These are phyloP conservation scores for Arachis hypogaea DNA, from an alignment of 306 rosid species.

Conservation along the genomic window DNA sequence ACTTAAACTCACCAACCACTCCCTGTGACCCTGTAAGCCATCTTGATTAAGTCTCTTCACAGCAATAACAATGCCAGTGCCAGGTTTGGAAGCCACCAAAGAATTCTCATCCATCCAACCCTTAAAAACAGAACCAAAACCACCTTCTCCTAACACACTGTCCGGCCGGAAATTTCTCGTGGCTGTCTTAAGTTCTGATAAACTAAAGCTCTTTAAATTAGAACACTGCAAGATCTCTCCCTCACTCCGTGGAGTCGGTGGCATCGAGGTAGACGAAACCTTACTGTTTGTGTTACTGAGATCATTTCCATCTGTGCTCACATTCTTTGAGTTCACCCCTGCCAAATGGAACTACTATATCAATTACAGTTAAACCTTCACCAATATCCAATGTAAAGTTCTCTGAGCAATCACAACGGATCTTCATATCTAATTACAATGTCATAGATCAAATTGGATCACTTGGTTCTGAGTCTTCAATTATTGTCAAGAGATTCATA, in stretches of 20 bases:
- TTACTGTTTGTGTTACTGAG: slow-evolving; percentile 40
- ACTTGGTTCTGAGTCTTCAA: background rate
- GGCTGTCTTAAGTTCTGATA: slow-evolving; percentile 60
- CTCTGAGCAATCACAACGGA: slow-evolving; percentile 27
- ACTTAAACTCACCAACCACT: slow-evolving; percentile 70
- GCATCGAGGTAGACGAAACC: slow-evolving; percentile 47
- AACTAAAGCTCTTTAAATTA: slow-evolving; percentile 59
- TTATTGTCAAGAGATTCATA: background rate
- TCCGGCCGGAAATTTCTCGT: slow-evolving; percentile 73
- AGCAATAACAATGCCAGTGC: slow-evolving; percentile 65
- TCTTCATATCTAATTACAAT: slow-evolving; percentile 19
- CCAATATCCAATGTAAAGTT: slow-evolving; percentile 33
- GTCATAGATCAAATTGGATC: slow-evolving; percentile 1
- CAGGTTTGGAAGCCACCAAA: slow-evolving; percentile 58
- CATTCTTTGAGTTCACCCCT: slow-evolving; percentile 56
- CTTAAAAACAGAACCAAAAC: slow-evolving; percentile 69
- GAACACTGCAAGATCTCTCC: slow-evolving; percentile 65
- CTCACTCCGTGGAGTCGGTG: slow-evolving; percentile 64
- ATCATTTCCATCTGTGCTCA: slow-evolving; percentile 46
- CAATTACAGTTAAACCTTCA: slow-evolving; percentile 16
- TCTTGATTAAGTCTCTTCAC: slow-evolving; percentile 71
- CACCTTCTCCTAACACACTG: slow-evolving; percentile 71
- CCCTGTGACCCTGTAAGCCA: slow-evolving; percentile 60
- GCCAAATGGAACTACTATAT: slow-evolving; percentile 17
- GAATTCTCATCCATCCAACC: slow-evolving; percentile 73